Evolutionary conservation across 2,329 filamentous ascomycete genomes (phyloP), one percentile per base, ranked within the genome.

Genomic region (Lachnellula arida): DNA sequence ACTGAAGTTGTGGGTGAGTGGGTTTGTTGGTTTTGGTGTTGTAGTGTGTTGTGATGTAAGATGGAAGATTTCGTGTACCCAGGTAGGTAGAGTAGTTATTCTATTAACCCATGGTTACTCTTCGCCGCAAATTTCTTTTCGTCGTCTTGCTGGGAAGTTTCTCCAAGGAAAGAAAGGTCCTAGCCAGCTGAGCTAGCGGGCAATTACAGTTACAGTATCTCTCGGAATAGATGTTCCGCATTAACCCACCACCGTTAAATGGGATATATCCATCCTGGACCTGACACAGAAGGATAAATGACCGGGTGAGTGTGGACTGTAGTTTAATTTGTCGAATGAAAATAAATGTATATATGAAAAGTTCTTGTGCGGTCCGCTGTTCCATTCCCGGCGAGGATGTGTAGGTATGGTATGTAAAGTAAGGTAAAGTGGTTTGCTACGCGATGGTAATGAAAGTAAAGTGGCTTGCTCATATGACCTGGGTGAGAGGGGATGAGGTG

Each of bases 161-260:
- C 43, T 9, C 2, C 23, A 28, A 46, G 19, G 22, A 43, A 19
- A 7, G 4, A 39, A 39, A 2, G 12, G 4, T 4, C 22, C 37
- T 37, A 11, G 32, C 12, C 19, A 19, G 19, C 19, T 19, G 19
- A 19, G 19, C 19, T 19, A 19, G 19, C 19, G 19, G 12, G 19
- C 37, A 6, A 22, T 23, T 35, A n/a, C 19, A 19, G 2, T 19
- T 19, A 19, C 19, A 19, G 19, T 28, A 19, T 15, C 47, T 25
- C 17, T 47, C 51, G 55, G 51, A 57, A 57, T 54, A 57, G 49
- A 40, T 40, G 32, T 51, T 57, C 51, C 55, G 51, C 46, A 46
- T 42, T 22, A 37, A 48, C 19, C 19, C 19, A 19, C 19, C 19
- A 19, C 19, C 19, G 19, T 19, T 19, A 19, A 19, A 19, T 19